These are phyloP conservation scores for Magnolia officinalis DNA, from an alignment of 164 flowering plant species.

Conservation along the genomic window DNA sequence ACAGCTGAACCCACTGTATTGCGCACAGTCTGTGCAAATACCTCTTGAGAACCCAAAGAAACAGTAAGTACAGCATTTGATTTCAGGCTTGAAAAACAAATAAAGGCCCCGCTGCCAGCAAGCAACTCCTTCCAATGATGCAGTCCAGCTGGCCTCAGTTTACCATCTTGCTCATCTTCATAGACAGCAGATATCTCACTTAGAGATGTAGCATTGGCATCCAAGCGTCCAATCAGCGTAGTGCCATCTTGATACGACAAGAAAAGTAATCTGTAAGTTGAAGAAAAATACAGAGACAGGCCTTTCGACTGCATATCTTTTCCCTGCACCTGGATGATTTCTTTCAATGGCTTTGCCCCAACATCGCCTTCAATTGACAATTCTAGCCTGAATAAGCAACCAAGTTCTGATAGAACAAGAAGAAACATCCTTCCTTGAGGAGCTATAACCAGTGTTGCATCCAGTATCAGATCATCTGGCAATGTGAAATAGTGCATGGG, in stretches of 20 bases:
- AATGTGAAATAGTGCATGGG: slow-evolving; percentile 89
- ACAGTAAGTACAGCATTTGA: slow-evolving; percentile 59
- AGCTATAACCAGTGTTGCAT: slow-evolving; percentile 73
- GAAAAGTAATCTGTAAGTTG: slow-evolving; percentile 64
- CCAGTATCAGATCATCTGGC: slow-evolving; percentile 78
- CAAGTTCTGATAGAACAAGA: slow-evolving; percentile 78
- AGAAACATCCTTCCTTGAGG: slow-evolving; percentile 69
- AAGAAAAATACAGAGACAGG: slow-evolving; percentile 69
- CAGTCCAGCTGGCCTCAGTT: slow-evolving; percentile 66
- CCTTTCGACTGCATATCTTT: slow-evolving; percentile 57
- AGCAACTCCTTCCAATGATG: slow-evolving; percentile 93
- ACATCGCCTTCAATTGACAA: slow-evolving; percentile 63
- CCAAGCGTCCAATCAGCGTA: slow-evolving; percentile 63
- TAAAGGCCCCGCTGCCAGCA: slow-evolving; percentile 72
- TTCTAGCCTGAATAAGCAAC: slow-evolving; percentile 71
- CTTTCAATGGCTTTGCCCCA: slow-evolving; percentile 67
- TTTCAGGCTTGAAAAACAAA: slow-evolving; percentile 78
- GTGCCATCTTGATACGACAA: slow-evolving; percentile 88
- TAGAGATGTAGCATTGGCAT: slow-evolving; percentile 57
- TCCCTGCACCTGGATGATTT: slow-evolving; percentile 49
- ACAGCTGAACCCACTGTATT: slow-evolving; percentile 69
- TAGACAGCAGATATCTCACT: slow-evolving; percentile 64
- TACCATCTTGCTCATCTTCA: slow-evolving; percentile 79
- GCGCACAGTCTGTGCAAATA: slow-evolving; percentile 72
- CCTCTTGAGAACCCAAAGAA: slow-evolving; percentile 52